Conservation (phyloP, 345 rosid species). For the Salix suchowensis region DNA sequence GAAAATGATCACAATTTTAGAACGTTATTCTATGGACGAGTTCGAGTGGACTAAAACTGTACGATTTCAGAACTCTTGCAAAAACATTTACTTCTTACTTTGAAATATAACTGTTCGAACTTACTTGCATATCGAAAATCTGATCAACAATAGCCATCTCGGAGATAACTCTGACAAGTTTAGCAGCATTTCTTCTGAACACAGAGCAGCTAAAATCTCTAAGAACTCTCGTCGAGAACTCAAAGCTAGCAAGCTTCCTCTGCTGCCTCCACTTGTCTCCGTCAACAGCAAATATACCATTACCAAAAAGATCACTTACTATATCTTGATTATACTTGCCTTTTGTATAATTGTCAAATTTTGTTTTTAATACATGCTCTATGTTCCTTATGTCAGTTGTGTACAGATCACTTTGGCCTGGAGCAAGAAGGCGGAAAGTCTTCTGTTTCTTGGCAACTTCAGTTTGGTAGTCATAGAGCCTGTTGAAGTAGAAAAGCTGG, state of each 20-base stretch:
- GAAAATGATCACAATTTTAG: no score
- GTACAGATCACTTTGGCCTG: constrained; percentile 37
- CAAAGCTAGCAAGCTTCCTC: constrained; percentile 69
- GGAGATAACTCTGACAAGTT: constrained; percentile 35
- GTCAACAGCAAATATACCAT: constrained; percentile 70
- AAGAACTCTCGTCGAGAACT: constrained; percentile 65
- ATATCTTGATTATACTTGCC: constrained; percentile 33
- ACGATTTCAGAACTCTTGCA: no score
- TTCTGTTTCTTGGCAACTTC: constrained; percentile 35
- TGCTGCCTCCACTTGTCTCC: constrained; percentile 84
- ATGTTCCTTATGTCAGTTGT: constrained; percentile 60
- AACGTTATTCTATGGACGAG: no score
- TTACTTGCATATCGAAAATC: constrained; percentile 65
- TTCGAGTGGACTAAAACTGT: no score
- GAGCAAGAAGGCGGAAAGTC: constrained; percentile 53
- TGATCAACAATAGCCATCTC: constrained; percentile 25
- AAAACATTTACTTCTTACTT: no score
- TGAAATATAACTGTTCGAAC: not conserved
- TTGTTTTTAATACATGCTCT: constrained; percentile 55
- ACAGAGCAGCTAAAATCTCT: constrained; percentile 66
- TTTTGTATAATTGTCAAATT: constrained; percentile 48
- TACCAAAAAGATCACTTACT: constrained; percentile 49
- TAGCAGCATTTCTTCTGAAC: constrained; percentile 50
- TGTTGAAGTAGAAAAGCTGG: constrained; percentile 38
- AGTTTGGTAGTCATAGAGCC: constrained; percentile 53